These are phyloP conservation scores for Jimgerdemannia flammicorona DNA, from an alignment of 192 early-diverging fungal species.

Conservation along the genomic window DNA sequence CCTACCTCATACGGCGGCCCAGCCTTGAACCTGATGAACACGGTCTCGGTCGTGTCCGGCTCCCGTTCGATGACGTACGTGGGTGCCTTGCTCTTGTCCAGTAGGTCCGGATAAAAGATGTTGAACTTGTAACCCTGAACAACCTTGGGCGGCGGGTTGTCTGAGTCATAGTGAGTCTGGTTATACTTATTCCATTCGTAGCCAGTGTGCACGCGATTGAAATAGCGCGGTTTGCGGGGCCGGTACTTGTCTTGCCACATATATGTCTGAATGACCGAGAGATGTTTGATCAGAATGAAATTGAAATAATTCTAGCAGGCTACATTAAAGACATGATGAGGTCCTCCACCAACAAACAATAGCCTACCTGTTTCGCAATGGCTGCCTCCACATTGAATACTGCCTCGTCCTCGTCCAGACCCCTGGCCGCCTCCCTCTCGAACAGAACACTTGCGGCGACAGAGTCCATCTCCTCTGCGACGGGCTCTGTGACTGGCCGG, in stretches of 20 bases:
- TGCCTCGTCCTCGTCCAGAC: conserved; percentile 75
- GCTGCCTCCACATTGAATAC: conserved; percentile 75
- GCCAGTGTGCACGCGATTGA: conserved; percentile 96
- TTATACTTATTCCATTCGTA: conserved; percentile 99
- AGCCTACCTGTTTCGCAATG: conserved; percentile 45
- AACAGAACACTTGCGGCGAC: conserved; percentile 52
- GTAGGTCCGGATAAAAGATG: conserved; percentile 97
- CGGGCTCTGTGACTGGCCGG: conserved; percentile 10
- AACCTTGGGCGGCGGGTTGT: conserved; percentile 97
- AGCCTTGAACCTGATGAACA: conserved; percentile 86
- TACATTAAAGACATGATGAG: too few species aligned
- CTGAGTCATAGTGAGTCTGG: conserved; percentile 94
- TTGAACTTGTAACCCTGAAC: conserved; percentile 96
- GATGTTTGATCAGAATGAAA: too few species aligned
- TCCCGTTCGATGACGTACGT: conserved; percentile 83
- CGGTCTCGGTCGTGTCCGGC: conserved; percentile 73
- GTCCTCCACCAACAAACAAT: conserved; percentile 1
- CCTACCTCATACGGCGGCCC: conserved; percentile 87
- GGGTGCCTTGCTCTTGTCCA: conserved; percentile 88
- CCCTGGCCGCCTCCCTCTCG: conserved; percentile 68
- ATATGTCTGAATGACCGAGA: conserved; percentile 44
- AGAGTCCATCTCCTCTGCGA: conserved; percentile 14
- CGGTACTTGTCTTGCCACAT: conserved; percentile 93
- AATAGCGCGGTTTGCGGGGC: conserved; percentile 92
- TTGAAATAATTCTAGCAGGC: too few species aligned